Conservation (phyloP, 1,284 basidiomycete species). For the Rhodotorula sp. region DNA sequence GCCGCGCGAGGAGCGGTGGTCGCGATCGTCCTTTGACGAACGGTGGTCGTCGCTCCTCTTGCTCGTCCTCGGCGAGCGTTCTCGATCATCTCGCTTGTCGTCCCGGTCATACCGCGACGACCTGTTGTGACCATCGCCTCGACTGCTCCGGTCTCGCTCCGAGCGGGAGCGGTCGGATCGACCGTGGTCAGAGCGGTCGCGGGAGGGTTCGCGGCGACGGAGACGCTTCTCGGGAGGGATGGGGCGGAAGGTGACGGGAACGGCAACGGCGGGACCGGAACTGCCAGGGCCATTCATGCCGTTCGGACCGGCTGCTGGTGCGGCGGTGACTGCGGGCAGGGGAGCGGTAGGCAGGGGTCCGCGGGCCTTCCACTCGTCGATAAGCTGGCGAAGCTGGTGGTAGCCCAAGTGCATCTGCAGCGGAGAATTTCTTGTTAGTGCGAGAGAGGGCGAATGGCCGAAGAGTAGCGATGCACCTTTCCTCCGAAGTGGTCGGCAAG, state of each 20-base stretch:
- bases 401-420: slow-evolving; percentile 95
- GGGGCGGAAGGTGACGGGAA: slow-evolving; percentile 30
- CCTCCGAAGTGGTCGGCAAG: slow-evolving; percentile 99
- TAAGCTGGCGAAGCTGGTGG: slow-evolving; percentile 92
- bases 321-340: slow-evolving; percentile 46
- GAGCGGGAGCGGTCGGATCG: background rate
- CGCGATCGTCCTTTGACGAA: background rate
- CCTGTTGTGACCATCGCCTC: background rate
- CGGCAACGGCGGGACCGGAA: slow-evolving; percentile 5
- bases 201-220: slow-evolving; percentile 9
- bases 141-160: background rate
- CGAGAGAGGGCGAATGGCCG: background rate
- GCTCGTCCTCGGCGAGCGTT: background rate
- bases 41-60: background rate
- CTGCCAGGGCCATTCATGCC: slow-evolving; percentile 5
- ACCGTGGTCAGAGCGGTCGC: slow-evolving; percentile 2
- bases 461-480: slow-evolving; percentile 63
- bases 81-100: background rate
- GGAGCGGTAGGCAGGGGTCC: slow-evolving; percentile 39
- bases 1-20: slow-evolving; percentile 1
- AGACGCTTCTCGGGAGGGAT: slow-evolving; percentile 32
- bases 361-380: slow-evolving; percentile 61
- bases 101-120: slow-evolving; percentile 1
- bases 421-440: background rate
- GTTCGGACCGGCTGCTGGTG: background rate